Conservation (phyloP, 768 basidiomycete genomes). For the Coprinopsis sp. region DNA sequence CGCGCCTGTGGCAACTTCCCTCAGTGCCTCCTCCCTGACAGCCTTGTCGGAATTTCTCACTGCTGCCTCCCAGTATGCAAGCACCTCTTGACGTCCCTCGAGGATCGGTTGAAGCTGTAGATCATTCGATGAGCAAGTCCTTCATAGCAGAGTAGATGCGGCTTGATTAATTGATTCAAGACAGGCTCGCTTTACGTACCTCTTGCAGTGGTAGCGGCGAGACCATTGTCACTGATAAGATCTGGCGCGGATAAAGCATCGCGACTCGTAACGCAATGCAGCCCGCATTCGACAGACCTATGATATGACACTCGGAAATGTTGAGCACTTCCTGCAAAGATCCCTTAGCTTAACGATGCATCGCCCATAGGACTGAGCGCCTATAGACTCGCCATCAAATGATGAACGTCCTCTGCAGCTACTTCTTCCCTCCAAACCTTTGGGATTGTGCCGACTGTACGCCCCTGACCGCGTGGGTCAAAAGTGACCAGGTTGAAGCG, state of each 20-base stretch:
- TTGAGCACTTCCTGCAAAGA: conserved; percentile 24
- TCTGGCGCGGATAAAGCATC: conserved; percentile 26
- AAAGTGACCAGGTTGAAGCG: conserved; percentile 34
- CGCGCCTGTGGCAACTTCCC: conserved; percentile 18
- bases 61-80: conserved; percentile 21
- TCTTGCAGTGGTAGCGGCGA: conserved; percentile 31
- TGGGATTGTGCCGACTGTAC: conserved; percentile 21
- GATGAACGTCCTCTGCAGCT: conserved; percentile 27
- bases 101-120: conserved; percentile 24
- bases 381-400: conserved; percentile 30
- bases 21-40: conserved; percentile 11
- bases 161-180: conserved; percentile 13
- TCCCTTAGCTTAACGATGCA: background rate
- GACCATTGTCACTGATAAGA: conserved; percentile 30
- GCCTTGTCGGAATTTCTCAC: conserved; percentile 10
- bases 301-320: conserved; percentile 32
- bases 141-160: conserved; percentile 4
- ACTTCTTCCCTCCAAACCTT: conserved; percentile 22
- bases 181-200: conserved; percentile 23
- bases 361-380: background rate
- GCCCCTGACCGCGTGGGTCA: conserved; percentile 30
- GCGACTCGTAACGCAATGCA: conserved; percentile 30
- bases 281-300: conserved; percentile 32
- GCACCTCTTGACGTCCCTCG: conserved; percentile 25
- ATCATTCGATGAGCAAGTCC: background rate